A percentile compares a stretch with the other conserved stretches of the same genome.
These are phyloP conservation scores for Aspergillus ruber DNA, from an alignment of 2,329 filamentous ascomycete species.

Conservation along the genomic window DNA sequence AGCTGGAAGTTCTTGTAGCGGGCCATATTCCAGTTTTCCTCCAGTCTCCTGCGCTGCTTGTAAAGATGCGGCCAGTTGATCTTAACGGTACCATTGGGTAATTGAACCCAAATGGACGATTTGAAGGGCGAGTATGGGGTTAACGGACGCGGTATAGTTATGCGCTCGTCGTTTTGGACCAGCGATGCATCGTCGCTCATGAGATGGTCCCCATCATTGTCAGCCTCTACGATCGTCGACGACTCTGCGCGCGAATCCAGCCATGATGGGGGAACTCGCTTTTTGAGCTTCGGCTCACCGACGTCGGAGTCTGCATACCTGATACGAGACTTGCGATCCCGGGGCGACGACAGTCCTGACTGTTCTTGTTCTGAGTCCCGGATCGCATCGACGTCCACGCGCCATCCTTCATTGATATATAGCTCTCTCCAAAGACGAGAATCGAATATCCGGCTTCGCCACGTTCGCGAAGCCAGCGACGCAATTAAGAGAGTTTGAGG, in stretches of 20 bases:
- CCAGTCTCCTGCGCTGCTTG: constrained; percentile 74
- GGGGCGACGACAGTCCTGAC: constrained; percentile 29
- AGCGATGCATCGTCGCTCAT: constrained; percentile 35
- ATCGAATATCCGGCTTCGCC: constrained; percentile 76
- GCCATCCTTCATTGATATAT: constrained; percentile 83
- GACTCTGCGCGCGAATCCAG: constrained; percentile 32
- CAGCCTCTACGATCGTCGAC: constrained; percentile 15
- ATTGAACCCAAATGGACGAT: constrained; percentile 27
- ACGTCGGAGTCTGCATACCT: constrained; percentile 42
- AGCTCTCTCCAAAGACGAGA: constrained; percentile 78
- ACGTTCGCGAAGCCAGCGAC: constrained; percentile 70
- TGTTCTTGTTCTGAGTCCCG: constrained; percentile 56
- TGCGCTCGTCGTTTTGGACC: neutral
- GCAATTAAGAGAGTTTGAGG: constrained; percentile 72
- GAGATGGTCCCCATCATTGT: constrained; percentile 36
- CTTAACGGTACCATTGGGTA: constrained; percentile 39
- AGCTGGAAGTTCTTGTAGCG: constrained; percentile 82
- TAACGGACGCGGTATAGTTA: neutral
- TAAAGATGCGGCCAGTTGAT: constrained; percentile 94
- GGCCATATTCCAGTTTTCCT: constrained; percentile 85
- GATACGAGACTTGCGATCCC: constrained; percentile 42
- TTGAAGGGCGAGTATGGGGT: constrained; percentile 17
- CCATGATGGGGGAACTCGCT: constrained; percentile 43
- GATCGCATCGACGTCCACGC: constrained; percentile 61
- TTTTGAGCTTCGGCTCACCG: constrained; percentile 48